These are phyloP conservation scores for Geotrichum histeridarum DNA, from an alignment of 1,139 yeast genomes.

Conservation along the genomic window DNA sequence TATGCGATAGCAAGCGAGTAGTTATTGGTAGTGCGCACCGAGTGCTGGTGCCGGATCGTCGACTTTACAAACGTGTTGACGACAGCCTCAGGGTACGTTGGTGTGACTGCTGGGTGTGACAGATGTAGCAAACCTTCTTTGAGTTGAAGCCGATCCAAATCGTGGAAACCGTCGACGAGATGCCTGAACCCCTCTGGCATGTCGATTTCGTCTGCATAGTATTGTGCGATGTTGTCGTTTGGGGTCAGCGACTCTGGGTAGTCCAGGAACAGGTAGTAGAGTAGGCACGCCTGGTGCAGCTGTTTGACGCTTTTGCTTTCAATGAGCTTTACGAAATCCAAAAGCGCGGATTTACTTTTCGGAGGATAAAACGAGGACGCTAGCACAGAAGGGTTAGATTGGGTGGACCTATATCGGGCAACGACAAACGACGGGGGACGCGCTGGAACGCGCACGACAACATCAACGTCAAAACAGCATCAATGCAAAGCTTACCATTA, in stretches of 20 bases:
- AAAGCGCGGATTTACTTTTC: conserved; percentile 1
- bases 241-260: conserved; percentile 23
- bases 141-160: conserved; percentile 24
- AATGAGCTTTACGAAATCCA: conserved; percentile 8
- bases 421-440: not conserved
- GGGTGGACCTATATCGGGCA: not conserved
- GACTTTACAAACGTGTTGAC: conserved; percentile 22
- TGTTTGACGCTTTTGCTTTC: not conserved
- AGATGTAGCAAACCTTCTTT: conserved; percentile 25
- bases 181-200: conserved; percentile 27
- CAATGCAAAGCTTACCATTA: not conserved
- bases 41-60: conserved; percentile 7
- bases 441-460: no score
- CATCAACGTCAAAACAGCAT: no score
- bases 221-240: conserved; percentile 28
- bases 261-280: conserved; percentile 33
- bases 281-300: conserved; percentile 22
- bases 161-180: conserved; percentile 28
- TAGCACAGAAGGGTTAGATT: not conserved
- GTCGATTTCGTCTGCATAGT: conserved; percentile 32
- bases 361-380: conserved; percentile 13
- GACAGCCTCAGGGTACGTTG: conserved; percentile 25
- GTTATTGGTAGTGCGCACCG: not conserved
- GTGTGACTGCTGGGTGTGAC: conserved; percentile 26
- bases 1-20: conserved; percentile 23